Base-by-base conservation (phyloP, 768 basidiomycete species). In the Crepidotus variabilis region DNA sequence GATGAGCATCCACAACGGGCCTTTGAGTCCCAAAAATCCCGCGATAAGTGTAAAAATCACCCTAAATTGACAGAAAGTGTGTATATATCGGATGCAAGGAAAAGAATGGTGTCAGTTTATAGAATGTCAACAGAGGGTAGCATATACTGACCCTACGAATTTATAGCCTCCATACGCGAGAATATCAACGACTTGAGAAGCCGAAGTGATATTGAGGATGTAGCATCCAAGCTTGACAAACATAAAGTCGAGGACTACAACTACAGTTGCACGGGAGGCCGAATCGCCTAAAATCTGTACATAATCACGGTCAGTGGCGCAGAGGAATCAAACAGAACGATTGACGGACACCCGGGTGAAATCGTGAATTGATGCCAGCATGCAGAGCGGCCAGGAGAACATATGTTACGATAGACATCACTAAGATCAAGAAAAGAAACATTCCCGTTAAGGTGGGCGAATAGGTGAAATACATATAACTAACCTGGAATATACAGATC, bases 111-210 rank as follows among this genome's bases (percentile, higher is more conserved):
- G 8, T 8, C 24, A 49, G 16, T 20, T 13, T 32, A 16, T 18
- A 35, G 24, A n/a, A n/a, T n/a, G n/a, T n/a, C n/a, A n/a, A n/a
- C n/a, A n/a, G n/a, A n/a, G n/a, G n/a, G n/a, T n/a, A n/a, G n/a
- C n/a, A n/a, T n/a, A 11, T 20, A 56, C 23, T 14, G 60, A 94
- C 93, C 93, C 96, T 24, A 98, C 92, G 64, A 99, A 98, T 67
- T 99, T 98, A 75, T 98, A 98, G 0, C 97, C 96, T 4, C 88
- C 90, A 67, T 98, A 98, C 0, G 95, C 91, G 28, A 97, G 73
- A 49, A 98, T 72, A 66, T 97, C 94, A 4, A 90, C 79, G 21
- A 91, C 81, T 47, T 90, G 88, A 20, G 72, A 74, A 6, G 79
- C 73, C 2, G 86, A 87, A 58, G 87, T 82, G 1, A 98, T 92